Conservation (phyloP, 768 basidiomycete species). For the Psilocybe sp. region DNA sequence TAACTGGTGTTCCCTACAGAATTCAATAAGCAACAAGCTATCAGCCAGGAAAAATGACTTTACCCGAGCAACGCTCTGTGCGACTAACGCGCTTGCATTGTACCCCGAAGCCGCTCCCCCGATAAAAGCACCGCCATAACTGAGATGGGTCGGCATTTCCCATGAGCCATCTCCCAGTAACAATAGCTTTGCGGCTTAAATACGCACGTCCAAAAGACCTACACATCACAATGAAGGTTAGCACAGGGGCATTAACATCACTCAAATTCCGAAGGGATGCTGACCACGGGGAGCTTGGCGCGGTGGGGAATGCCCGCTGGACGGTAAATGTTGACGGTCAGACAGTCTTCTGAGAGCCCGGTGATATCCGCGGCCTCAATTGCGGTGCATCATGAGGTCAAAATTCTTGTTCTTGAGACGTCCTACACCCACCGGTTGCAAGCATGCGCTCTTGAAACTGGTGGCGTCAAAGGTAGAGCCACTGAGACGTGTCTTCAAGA, state of each 20-base stretch:
- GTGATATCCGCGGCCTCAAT: constrained; percentile 27
- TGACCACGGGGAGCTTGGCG: constrained; percentile 37
- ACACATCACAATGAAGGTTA: constrained; percentile 10
- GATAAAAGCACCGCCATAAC: constrained; percentile 33
- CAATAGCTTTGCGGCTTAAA: neutral
- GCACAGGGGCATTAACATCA: neutral
- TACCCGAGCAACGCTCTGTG: constrained; percentile 34
- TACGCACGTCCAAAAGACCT: constrained; percentile 40
- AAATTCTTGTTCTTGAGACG: neutral
- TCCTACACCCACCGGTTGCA: constrained; percentile 39
- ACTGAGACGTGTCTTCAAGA: constrained; percentile 38
- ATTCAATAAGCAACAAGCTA: neutral
- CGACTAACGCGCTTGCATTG: constrained; percentile 32
- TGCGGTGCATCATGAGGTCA: constrained; percentile 4
- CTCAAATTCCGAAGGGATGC: constrained; percentile 2
- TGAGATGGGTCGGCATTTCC: constrained; percentile 2
- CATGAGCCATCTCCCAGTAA: neutral
- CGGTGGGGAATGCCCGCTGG: constrained; percentile 32
- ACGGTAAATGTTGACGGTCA: constrained; percentile 56
- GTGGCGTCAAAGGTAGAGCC: constrained; percentile 39
- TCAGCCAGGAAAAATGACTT: too few species aligned
- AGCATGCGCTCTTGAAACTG: constrained; percentile 42
- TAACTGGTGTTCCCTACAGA: constrained; percentile 38
- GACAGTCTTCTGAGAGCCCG: constrained; percentile 52
- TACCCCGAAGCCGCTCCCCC: constrained; percentile 23